Conservation (phyloP, 2,329 filamentous ascomycete species). For the Furcasterigmium furcatum region DNA sequence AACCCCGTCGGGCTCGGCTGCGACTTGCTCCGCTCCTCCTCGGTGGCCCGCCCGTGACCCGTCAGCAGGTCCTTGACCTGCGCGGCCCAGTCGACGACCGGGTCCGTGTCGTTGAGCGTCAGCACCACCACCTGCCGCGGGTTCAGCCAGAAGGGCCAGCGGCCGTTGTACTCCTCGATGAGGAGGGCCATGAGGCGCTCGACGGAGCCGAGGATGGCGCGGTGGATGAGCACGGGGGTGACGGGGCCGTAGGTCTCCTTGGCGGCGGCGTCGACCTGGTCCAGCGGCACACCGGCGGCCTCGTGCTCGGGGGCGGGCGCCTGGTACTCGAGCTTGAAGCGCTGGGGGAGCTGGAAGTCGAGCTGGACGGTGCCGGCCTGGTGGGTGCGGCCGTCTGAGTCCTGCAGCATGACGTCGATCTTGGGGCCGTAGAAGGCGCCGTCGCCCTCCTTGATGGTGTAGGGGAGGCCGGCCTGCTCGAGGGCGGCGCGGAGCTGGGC, state of each 20-base stretch:
- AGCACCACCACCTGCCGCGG: conserved; percentile 74
- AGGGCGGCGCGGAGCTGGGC: conserved; percentile 33
- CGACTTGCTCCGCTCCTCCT: conserved; percentile 3
- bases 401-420: conserved; percentile 80
- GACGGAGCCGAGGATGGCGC: conserved; percentile 79
- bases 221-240: conserved; percentile 75
- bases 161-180: conserved; percentile 77
- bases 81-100: conserved; percentile 47
- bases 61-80: conserved; percentile 46
- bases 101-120: conserved; percentile 62
- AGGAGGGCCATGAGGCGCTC: conserved; percentile 82
- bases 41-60: conserved; percentile 26
- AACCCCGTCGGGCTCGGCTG: conserved; percentile 54
- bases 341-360: conserved; percentile 83
- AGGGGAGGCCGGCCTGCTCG: conserved; percentile 68
- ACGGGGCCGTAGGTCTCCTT: conserved; percentile 52
- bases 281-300: conserved; percentile 42
- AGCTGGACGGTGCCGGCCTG: conserved; percentile 88
- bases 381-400: conserved; percentile 80
- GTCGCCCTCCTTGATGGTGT: conserved; percentile 75
- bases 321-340: conserved; percentile 74
- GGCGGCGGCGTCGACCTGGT: conserved; percentile 17
- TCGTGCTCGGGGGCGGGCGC: conserved; percentile 65
- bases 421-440: conserved; percentile 92
- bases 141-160: conserved; percentile 87